Evolutionary conservation across 164 flowering plant genomes (phyloP).

Genomic region (Kingdonia uniflora): DNA sequence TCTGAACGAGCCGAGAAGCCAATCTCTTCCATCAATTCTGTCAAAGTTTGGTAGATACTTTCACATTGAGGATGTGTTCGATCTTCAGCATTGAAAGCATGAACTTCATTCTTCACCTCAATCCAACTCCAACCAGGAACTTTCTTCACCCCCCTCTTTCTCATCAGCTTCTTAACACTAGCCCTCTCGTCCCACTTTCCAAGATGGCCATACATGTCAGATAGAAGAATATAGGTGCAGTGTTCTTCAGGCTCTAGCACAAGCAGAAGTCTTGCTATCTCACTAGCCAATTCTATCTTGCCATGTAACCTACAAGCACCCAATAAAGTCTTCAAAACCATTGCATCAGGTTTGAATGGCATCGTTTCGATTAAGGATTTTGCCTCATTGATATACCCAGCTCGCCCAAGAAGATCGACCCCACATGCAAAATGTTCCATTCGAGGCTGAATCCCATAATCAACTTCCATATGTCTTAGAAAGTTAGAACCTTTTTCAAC

Average conservation of each 20-base stretch:
- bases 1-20: constrained; percentile 17
- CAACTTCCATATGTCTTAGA: constrained; percentile 48
- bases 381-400: constrained; percentile 55
- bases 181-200: constrained; percentile 75
- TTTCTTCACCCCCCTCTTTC: constrained; percentile 63
- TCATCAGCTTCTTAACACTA: constrained; percentile 55
- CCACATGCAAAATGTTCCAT: constrained; percentile 92
- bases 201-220: constrained; percentile 50
- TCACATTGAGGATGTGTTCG: constrained; percentile 39
- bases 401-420: constrained; percentile 72
- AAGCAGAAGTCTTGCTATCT: constrained; percentile 41
- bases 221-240: constrained; percentile 73
- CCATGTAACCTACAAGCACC: constrained; percentile 77
- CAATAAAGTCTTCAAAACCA: constrained; percentile 68
- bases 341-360: constrained; percentile 70
- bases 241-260: constrained; percentile 69
- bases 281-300: constrained; percentile 47
- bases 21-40: constrained; percentile 37
- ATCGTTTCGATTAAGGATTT: constrained; percentile 48
- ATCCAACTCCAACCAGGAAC: constrained; percentile 95
- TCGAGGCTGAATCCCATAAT: constrained; percentile 47
- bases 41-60: constrained; percentile 35
- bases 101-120: constrained; percentile 51
- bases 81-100: constrained; percentile 69
- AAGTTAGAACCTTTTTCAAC: constrained; percentile 47